Base-by-base conservation (phyloP, 306 rosid species). In the Cucurbita maxima region DNA sequence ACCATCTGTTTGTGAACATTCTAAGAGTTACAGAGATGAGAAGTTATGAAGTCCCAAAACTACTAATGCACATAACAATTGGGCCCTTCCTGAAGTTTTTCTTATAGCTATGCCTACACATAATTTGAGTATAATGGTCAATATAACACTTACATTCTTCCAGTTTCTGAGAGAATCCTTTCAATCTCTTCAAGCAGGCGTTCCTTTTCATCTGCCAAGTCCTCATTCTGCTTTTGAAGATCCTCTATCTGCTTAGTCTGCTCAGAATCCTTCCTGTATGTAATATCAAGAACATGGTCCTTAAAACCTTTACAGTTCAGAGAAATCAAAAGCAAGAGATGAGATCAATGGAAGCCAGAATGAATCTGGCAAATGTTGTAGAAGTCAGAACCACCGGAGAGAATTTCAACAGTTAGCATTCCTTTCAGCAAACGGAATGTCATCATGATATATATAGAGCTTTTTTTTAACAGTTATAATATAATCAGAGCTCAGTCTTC, bases 231-330 rank as follows among this genome's bases (percentile, higher is more conserved):
- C 84, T 86, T 89, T 78, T 93, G 97, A 74, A 93, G 94, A 69
- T 90, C 97, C 86, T 93, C 98, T 74, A 93, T 87, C 79, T 90
- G 96, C 84, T 87, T 93, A 18, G 98, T 93, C 81, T 93, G 98
- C 76, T 90, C 98, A 30, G 98, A 93, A 84, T 93, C 98, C 92
- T 93, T 90, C 92, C 98, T 93, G 88, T 18, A 76, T 84, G 79
- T 38, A 48, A 47, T 30, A 47, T 25, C 30, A 54, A 67, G 16
- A 48, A 38, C 48, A 14, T 9, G 5, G 10, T 76, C 73, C 60
- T 19, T 76, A 22, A 18, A 18, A 18, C 18, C 34, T 25, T 52
- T 40, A 2, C 19, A 41, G 16, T 41, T 64, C 18, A 14, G 10
- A 45, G 13, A 10, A 14, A 22, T 25, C 44, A 3, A 69, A 69